Percentiles rank a stretch among this genome's conserved stretches.
phyloP scores from a whole-genome alignment of 129 eudicot species.

The Flaveria brownii region DNA sequence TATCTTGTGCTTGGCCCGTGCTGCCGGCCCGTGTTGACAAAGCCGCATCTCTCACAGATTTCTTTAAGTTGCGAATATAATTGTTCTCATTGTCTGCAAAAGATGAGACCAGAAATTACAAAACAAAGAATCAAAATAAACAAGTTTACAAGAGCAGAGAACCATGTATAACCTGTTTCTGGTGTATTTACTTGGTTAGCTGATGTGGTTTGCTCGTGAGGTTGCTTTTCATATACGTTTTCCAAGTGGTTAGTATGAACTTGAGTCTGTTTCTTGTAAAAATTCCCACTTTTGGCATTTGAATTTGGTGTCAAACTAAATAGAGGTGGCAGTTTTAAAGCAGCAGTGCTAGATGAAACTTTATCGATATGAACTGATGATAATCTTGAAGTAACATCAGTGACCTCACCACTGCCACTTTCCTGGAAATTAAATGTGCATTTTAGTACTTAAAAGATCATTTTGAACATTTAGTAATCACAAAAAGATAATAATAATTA shows the following conservation, averaged over 20 bases:
- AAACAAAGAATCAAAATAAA: neutral
- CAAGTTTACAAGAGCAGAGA: constrained; percentile 15
- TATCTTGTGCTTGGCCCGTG: constrained; percentile 60
- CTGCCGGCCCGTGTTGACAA: constrained; percentile 54
- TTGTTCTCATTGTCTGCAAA: constrained; percentile 58
- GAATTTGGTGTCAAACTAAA: constrained; percentile 87
- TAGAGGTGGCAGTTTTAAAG: constrained; percentile 86
- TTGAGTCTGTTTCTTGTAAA: constrained; percentile 51
- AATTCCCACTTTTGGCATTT: constrained; percentile 72
- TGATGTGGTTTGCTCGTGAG: constrained; percentile 46
- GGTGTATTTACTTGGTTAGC: constrained; percentile 56
- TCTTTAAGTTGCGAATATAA: constrained; percentile 69
- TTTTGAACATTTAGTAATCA: constrained; percentile 8
- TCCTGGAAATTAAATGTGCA: constrained; percentile 47
- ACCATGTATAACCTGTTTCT: constrained; percentile 57
- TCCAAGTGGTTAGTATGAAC: constrained; percentile 50
- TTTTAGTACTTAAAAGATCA: constrained; percentile 20
- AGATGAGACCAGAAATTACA: constrained; percentile 12
- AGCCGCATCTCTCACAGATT: constrained; percentile 96
- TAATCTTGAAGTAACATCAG: constrained; percentile 66
- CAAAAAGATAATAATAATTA: neutral
- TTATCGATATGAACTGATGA: constrained; percentile 77
- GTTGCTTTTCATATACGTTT: constrained; percentile 49
- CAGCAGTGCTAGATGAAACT: constrained; percentile 58
- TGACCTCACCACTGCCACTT: constrained; percentile 62